Conservation (phyloP, 208 protist genomes). For the Acanthamoeba lenticulata region DNA sequence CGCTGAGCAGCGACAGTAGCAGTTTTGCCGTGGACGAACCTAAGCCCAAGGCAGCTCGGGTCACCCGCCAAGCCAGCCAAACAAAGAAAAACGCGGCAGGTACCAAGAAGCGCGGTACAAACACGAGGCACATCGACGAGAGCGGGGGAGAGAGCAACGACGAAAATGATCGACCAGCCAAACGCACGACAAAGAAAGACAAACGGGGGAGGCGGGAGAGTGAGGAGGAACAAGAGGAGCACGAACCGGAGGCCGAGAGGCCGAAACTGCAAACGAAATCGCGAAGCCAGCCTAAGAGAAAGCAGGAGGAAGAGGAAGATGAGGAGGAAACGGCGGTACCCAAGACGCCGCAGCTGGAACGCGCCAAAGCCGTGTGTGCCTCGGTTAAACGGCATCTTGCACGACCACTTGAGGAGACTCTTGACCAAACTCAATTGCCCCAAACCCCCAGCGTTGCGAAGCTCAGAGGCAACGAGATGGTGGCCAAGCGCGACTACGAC, state of each 20-base stretch:
- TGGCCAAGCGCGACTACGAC: conserved; percentile 63
- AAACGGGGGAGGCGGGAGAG: not conserved
- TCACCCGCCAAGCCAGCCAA: no score
- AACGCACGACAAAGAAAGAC: not conserved
- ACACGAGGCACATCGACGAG: no score
- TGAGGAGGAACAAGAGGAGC: not conserved
- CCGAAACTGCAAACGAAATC: not conserved
- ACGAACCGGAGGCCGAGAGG: not conserved
- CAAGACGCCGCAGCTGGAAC: not conserved
- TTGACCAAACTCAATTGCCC: not conserved
- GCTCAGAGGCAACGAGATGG: conserved; percentile 3
- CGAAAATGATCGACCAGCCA: not conserved
- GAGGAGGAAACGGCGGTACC: not conserved
- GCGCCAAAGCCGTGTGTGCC: not conserved
- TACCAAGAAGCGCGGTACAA: no score
- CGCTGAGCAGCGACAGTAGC: not conserved
- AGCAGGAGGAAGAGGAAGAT: not conserved
- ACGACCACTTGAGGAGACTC: not conserved
- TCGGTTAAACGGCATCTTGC: conserved; percentile 38
- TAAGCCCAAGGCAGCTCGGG: not conserved
- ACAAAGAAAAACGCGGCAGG: no score
- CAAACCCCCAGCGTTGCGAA: conserved; percentile 24
- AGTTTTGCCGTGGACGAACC: not conserved
- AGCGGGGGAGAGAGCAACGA: no score
- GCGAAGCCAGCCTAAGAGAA: not conserved